Base-by-base conservation (phyloP, 768 basidiomycete genomes). In the Kwoniella mangroviensis region DNA sequence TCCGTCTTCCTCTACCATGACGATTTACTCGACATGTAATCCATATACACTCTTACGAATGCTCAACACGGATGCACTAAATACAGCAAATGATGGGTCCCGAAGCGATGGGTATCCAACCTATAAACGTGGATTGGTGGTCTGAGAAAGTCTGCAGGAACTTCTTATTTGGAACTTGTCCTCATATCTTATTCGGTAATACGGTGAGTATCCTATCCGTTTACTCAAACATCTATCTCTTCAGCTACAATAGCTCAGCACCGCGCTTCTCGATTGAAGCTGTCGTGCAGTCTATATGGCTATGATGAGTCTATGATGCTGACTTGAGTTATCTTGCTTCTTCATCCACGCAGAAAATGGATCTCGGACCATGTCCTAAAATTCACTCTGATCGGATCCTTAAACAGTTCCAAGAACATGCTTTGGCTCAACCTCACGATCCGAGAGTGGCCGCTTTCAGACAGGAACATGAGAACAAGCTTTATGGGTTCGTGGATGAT, bases 11-110 rank as follows among this genome's bases (percentile, higher is more conserved):
- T 34, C 34, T 58, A 28, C 28, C 56, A 15, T 40, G 9, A 34
- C 34, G 34, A 34, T 40, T 15, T 58, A 5, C 56, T 58, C 24
- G 10, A 28, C 56, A 15, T 28, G 26, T 13, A 15, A 40, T 34
- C 34, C 6, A 34, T 28, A 28, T 34, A 7, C 34, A 34, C 34
- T 34, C 34, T 34, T 34, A 34, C 34, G 34, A 7, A 34, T 34
- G 34, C 34, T 34, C 34, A 34, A 34, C 34, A 34, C 34, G 34
- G 34, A 34, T 34, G 19, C 24, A 28, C 41, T 7, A 12, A 12
- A 15, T 12, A 51, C 28, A 97, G 95, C 95, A 97, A 95, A 97
- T 96, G 94, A 98, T 98, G 95, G 96, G 94, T n/a, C 92, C 96
- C 56, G 96, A 99, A 85, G 94, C 97, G 21, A 96, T 99, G 93